Base-by-base conservation (phyloP, 208 protist species). In the Crithidia bombi region DNA sequence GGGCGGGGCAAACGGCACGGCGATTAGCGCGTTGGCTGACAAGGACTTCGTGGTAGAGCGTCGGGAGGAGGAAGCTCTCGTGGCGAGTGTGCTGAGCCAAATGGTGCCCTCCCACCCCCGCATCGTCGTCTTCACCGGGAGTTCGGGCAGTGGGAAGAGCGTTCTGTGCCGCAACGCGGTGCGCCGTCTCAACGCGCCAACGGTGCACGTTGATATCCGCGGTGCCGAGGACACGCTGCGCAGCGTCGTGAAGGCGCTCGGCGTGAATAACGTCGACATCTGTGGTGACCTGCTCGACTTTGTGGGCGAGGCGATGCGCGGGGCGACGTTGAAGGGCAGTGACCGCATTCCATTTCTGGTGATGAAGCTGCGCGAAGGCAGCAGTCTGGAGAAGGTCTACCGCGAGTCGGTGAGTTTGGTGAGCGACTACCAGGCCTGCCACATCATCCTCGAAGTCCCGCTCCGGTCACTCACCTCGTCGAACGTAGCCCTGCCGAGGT, bases 281-380 rank as follows among this genome's bases (percentile, higher is more conserved):
- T 96, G 91, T 50, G 88, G 91, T 11, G 88, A 96, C 65, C 49
- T 96, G 51, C 70, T 91, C 30, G 86, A 89, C 51, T 95, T 95
- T 56, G 76, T 83, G 5, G 75, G 54, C 14, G 83, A 89, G 52
- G 83, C 77, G 50, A 74, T 83, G 61, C 75, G 61, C 54, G 55
- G 65, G 19, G 65, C 80, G 5, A 70, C 68, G 10, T 43, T 33
- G 38, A 41, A 73, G 19, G 67, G 49, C 43, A 65, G 63, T 70
- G 79, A 71, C 47, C 73, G 61, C 66, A 81, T 73, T 76, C 90
- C 90, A 0, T 74, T 95, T 11, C 58, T 93, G 4, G 84, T 87
- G 25, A 55, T 95, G 55, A 93, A 90, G 72, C 73, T 93, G 28
- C 83, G 84, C 52, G 84, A 93, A 11, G 81, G 82, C 50, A 85